Conservation (phyloP, 371 early-diverging fungal species). For the Mucor saturninus region DNA sequence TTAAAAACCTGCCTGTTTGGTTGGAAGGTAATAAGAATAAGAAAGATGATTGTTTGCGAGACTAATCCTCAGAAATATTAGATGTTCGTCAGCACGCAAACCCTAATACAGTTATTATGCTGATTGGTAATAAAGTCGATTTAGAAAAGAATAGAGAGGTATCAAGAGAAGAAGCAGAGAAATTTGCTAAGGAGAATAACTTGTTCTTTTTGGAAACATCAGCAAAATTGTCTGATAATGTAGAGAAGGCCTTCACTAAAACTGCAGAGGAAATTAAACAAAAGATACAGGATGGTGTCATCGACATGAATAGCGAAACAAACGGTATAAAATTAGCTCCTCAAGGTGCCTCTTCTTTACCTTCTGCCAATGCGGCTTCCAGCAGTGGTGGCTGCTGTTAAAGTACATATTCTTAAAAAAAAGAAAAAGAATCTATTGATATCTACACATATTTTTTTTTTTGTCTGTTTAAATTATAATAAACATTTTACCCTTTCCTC, state of each 20-base stretch:
- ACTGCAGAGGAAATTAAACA: slow-evolving; percentile 49
- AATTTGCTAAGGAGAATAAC: slow-evolving; percentile 84
- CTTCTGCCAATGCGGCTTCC: slow-evolving; percentile 48
- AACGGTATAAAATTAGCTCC: slow-evolving; percentile 55
- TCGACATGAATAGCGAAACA: slow-evolving; percentile 52
- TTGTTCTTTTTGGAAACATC: slow-evolving; percentile 93
- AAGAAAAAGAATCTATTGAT: no score
- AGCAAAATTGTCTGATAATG: slow-evolving; percentile 92
- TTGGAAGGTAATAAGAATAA: slow-evolving; percentile 67
- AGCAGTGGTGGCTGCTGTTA: slow-evolving; percentile 52
- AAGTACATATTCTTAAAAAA: neutral
- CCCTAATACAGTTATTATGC: slow-evolving; percentile 87
- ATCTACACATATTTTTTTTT: no score
- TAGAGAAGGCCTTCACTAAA: slow-evolving; percentile 72
- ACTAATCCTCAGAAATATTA: neutral
- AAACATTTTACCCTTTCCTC: no score
- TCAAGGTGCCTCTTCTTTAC: slow-evolving; percentile 53
- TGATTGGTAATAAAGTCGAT: slow-evolving; percentile 96
- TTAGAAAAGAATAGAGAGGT: slow-evolving; percentile 84
- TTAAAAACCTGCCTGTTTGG: slow-evolving; percentile 92
- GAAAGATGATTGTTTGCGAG: no score
- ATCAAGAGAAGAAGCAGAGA: slow-evolving; percentile 85
- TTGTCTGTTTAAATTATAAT: no score
- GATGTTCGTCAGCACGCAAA: slow-evolving; percentile 89
- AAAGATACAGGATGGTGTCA: slow-evolving; percentile 50